phyloP scores from a whole-genome alignment of 73 alveolate species.

The Paramecium biaurelia region DNA sequence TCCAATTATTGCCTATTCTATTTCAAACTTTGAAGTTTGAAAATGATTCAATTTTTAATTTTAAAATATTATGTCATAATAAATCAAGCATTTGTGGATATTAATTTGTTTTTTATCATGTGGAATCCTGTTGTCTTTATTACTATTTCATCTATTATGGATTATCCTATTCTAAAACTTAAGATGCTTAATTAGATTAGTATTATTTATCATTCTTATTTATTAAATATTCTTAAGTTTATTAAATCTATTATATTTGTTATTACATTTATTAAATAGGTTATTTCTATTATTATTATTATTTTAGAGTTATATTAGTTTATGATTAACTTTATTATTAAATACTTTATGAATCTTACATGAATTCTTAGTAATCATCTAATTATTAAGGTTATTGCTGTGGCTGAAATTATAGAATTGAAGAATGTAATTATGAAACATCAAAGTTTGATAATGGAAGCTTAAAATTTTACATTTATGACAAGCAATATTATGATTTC shows the following conservation, averaged over 20 bases:
- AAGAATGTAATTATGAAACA: not conserved
- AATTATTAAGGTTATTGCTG: not conserved
- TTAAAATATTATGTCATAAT: not conserved
- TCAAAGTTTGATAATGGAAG: not conserved
- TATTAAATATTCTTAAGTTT: not conserved
- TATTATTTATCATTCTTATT: not conserved
- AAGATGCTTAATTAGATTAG: not conserved
- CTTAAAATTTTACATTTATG: not conserved
- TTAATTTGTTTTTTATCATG: not conserved
- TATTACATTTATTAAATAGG: not conserved
- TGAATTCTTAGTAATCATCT: not conserved
- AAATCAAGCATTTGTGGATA: not conserved
- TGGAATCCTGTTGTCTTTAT: not conserved
- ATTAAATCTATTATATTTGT: not conserved
- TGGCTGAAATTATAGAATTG: not conserved
- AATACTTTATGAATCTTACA: not conserved
- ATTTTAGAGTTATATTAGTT: not conserved
- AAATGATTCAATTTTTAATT: not conserved
- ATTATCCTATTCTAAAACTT: not conserved
- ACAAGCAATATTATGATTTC: not conserved
- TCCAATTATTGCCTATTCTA: too few relatives aligned
- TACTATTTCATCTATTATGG: not conserved
- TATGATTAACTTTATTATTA: not conserved
- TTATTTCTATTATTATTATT: not conserved
- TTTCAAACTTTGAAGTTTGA: too few relatives aligned